These are phyloP conservation scores for Stachybotrys elegans DNA, from an alignment of 2,329 filamentous ascomycete species.

Conservation along the genomic window DNA sequence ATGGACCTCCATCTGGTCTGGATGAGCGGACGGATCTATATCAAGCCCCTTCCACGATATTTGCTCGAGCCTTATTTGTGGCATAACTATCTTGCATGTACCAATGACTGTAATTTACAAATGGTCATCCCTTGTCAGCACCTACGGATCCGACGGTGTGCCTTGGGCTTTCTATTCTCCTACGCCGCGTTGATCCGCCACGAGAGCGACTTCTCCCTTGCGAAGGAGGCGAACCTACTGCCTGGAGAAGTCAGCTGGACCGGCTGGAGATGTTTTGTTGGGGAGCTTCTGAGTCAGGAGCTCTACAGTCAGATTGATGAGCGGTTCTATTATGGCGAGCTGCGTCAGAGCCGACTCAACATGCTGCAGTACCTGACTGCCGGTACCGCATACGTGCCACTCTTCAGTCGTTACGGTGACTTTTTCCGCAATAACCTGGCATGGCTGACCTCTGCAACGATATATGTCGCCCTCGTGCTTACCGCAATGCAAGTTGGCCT, in stretches of 20 bases:
- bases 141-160: not conserved
- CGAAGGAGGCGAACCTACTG: conserved; percentile 24
- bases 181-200: conserved; percentile 27
- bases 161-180: conserved; percentile 22
- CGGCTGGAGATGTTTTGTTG: conserved; percentile 25
- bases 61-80: conserved; percentile 18
- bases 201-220: conserved; percentile 30
- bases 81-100: conserved; percentile 8
- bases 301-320: conserved; percentile 25
- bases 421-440: conserved; percentile 27
- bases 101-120: not conserved
- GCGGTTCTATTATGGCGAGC: conserved; percentile 36
- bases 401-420: not conserved
- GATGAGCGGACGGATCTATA: conserved; percentile 13
- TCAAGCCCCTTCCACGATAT: conserved; percentile 23
- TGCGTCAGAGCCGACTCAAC: conserved; percentile 34
- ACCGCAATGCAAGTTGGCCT: conserved; percentile 42
- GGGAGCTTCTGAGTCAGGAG: conserved; percentile 19
- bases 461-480: conserved; percentile 36
- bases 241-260: conserved; percentile 27
- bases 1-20: conserved; percentile 20
- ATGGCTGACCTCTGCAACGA: conserved; percentile 29
- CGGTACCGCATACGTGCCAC: conserved; percentile 1
- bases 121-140: not conserved
- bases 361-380: conserved; percentile 29